Evolutionary conservation across 2,329 filamentous ascomycete genomes (phyloP).

Genomic region (Geosmithia putterillii): DNA sequence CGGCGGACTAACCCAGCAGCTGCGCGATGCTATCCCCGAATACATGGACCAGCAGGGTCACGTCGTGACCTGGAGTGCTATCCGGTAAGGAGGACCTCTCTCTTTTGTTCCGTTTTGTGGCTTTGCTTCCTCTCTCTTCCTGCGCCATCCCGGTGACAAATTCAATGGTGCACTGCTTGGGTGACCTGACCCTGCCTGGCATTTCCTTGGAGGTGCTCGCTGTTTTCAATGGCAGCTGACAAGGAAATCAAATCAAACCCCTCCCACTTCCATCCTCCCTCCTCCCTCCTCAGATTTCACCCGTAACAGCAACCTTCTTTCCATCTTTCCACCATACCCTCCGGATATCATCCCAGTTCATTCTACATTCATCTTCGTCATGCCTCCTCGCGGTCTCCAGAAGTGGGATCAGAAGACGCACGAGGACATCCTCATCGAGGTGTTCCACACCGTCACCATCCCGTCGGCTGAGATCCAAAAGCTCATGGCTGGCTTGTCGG

Average conservation of each 20-base stretch:
- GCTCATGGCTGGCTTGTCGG: conserved; percentile 23
- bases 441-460: conserved; percentile 24
- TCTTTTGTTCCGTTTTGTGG: conserved; percentile 3
- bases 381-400: conserved; percentile 17
- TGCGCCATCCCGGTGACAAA: no score
- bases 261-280: no score
- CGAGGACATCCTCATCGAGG: conserved; percentile 27
- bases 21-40: conserved; percentile 16
- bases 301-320: no score
- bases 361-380: conserved; percentile 4
- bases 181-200: no score
- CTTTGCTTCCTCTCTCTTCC: no score
- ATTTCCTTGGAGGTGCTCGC: no score
- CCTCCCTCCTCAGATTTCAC: no score
- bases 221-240: no score
- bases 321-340: no score
- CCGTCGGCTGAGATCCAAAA: conserved; percentile 16
- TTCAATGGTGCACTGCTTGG: no score
- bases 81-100: conserved; percentile 22
- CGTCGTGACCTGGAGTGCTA: conserved; percentile 27
- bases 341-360: not conserved
- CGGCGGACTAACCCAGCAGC: conserved; percentile 13
- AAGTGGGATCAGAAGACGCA: conserved; percentile 29
- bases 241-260: no score
- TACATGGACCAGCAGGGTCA: conserved; percentile 19